Base-by-base conservation (phyloP, 1,139 yeast genomes). In the Entelexis paramagnoliae region DNA sequence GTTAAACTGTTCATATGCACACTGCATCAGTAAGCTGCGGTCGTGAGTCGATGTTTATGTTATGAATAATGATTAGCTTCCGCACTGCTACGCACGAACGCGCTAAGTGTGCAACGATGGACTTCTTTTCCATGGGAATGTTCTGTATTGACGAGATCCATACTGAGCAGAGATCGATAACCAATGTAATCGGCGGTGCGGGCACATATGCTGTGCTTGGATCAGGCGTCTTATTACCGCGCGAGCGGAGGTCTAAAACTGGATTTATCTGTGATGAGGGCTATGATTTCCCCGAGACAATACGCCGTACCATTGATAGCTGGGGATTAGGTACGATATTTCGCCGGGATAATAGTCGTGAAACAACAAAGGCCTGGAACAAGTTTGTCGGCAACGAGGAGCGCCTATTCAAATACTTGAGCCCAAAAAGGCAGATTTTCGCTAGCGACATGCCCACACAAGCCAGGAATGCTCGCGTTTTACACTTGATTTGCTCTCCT, bases 61-160 rank as follows among this genome's bases (percentile, higher is more conserved):
- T 42, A 42, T 28, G 46, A 20, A 14, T 19, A 28, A 20, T 33
- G 28, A 38, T 38, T 17, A 22, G 19, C 11, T 14, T n/a, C 13
- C 42, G 19, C 11, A 24, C 22, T 38, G 3, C 10, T 9, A 14
- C 11, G 24, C 10, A 24, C 33, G 2, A 9, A 3, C 11, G 19
- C 10, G 34, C n/a, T n/a, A 17, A 9, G 13, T 1, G 14, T 28
- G n/a, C 20, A 33, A 5, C n/a, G 16, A 51, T 53, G 51, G 52
- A 53, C 20, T 41, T 59, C 45, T 59, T 58, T 42, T 57, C 93
- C 1, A 70, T 85, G 67, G 97, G 96, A 48, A 83, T 89, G 88
- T 83, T 87, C 66, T 87, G 89, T 60, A 76, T 89, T n/a, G 97
- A 89, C 65, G 95, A 86, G 58, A 86, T 88, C 60, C 80, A 78